Evolutionary conservation across 306 rosid genomes (phyloP).

Genomic region (Herpetospermum pedunculosum): DNA sequence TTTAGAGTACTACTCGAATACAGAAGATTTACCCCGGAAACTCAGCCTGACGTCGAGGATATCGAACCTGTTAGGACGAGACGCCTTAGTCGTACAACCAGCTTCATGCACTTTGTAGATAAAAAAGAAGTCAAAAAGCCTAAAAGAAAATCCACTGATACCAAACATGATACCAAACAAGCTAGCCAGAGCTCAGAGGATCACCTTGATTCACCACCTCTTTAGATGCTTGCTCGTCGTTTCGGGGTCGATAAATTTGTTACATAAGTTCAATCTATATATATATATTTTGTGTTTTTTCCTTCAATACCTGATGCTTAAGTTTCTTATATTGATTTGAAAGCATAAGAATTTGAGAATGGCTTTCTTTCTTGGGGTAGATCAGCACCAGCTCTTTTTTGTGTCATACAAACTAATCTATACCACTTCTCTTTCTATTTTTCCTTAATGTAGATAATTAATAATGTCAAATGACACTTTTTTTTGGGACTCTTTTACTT

Average conservation of each 20-base stretch:
- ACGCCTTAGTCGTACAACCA: conserved; percentile 18
- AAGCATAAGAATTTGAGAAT: background rate
- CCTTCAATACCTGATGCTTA: background rate
- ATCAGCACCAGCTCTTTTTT: background rate
- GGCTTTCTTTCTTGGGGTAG: background rate
- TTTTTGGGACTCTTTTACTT: background rate
- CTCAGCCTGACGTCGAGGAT: conserved; percentile 23
- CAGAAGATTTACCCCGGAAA: conserved; percentile 32
- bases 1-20: conserved; percentile 37
- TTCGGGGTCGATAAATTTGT: background rate
- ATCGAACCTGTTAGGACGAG: conserved; percentile 19
- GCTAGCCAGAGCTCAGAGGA: conserved; percentile 21
- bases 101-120: conserved; percentile 58
- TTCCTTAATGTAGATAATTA: too few species aligned
- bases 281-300: background rate
- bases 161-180: conserved; percentile 24
- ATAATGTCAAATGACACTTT: background rate
- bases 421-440: background rate
- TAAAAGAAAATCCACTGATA: conserved; percentile 29
- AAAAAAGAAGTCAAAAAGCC: conserved; percentile 51
- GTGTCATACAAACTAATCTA: background rate
- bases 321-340: background rate
- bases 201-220: conserved; percentile 8
- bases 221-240: background rate
- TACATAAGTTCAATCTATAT: background rate